Evolutionary conservation across 495 filamentous ascomycete species (phyloP), one percentile per base, ranked within the genome.

Genomic region (Mytilinidion resinicola): DNA sequence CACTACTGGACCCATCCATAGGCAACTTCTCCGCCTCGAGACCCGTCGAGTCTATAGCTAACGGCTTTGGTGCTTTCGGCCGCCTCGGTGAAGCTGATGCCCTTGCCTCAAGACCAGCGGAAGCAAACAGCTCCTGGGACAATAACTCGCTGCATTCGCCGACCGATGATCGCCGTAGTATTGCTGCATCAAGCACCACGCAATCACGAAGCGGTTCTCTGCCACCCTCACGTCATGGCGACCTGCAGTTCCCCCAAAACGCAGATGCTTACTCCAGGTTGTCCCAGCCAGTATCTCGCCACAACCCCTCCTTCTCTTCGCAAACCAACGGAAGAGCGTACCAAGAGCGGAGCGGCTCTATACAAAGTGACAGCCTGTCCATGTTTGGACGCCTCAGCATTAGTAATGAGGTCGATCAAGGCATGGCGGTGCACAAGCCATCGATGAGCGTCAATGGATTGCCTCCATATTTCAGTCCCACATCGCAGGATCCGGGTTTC

Each of bases 201-300:
- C 65, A 61, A 4, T 76, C 73, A 3, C 58, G 72, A 14, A 73
- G 64, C 38, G 72, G 65, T 15, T 77, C 73, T 55, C 55, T 74
- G 20, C 73, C 75, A 41, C 67, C 72, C 0, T 77, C 75, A 30
- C 68, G 70, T 19, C 67, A 74, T 44, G 67, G 70, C 17, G 61
- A 56, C n/a, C 1, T 55, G 11, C 60, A 64, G 55, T 68, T 60
- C 39, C 19, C 56, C 15, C 60, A 61, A 47, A 51, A 20, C 19
- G 8, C 53, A 11, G 61, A 65, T 9, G 41, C 33, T 35, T 62
- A 56, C 42, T 46, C 56, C 15, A 52, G 61, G 34, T 56, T 47
- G 30, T n/a, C 39, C 9, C 61, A 43, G 33, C 8, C 30, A 56
- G 46, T 30, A 12, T 46, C 55, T 44, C 43, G 48, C 4, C 62